phyloP scores from a whole-genome alignment of 805 yeast species.

The Candida hungchunana region DNA sequence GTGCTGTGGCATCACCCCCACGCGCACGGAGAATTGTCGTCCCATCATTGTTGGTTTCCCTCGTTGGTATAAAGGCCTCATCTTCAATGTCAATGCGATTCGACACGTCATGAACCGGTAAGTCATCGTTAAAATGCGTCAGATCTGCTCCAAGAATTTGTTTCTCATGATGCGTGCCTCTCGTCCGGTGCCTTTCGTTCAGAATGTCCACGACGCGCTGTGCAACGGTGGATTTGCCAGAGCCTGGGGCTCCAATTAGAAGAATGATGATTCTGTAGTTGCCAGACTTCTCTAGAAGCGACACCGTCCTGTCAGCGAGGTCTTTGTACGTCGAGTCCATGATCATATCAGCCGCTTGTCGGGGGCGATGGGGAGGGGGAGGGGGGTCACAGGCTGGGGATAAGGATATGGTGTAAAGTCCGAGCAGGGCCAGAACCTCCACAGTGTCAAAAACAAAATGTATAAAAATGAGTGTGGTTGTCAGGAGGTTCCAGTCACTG shows the following conservation, averaged over 20 bases:
- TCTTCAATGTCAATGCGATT: constrained; percentile 17
- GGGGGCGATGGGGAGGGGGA: too few relatives aligned
- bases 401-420: too few relatives aligned
- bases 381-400: too few relatives aligned
- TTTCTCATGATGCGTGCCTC: constrained; percentile 11
- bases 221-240: constrained; percentile 77
- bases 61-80: constrained; percentile 18
- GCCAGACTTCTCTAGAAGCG: constrained; percentile 24
- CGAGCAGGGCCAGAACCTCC: too few relatives aligned
- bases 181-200: constrained; percentile 27
- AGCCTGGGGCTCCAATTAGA: constrained; percentile 77
- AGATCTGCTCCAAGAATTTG: constrained; percentile 5
- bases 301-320: constrained; percentile 30
- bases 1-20: constrained; percentile 25
- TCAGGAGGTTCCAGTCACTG: too few relatives aligned
- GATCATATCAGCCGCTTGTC: constrained; percentile 15
- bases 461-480: too few relatives aligned
- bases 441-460: too few relatives aligned
- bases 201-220: constrained; percentile 37
- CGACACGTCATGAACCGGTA: constrained; percentile 10
- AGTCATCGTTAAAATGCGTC: constrained; percentile 4
- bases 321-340: constrained; percentile 29
- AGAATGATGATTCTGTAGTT: constrained; percentile 50
- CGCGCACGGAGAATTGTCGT: constrained; percentile 21
- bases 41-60: constrained; percentile 4